These are phyloP conservation scores for Plasmodium knowlesi DNA, from an alignment of 169 alveolate genomes.

Conservation along the genomic window DNA sequence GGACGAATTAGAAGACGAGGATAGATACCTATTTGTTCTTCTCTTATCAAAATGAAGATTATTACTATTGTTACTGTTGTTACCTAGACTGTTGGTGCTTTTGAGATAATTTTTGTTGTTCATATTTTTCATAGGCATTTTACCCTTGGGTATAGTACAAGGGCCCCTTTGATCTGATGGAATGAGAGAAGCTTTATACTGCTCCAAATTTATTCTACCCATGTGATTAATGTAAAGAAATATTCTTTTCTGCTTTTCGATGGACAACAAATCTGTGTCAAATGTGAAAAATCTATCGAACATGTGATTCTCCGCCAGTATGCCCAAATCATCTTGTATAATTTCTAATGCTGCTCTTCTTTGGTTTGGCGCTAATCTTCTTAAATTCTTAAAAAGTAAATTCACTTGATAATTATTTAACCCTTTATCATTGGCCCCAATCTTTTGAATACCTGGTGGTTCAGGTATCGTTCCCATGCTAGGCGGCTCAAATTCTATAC, in stretches of 20 bases:
- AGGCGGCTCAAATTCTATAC: constrained; percentile 79
- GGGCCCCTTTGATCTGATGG: constrained; percentile 23
- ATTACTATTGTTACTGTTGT: constrained; percentile 17
- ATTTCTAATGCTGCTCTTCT: constrained; percentile 90
- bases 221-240: constrained; percentile 86
- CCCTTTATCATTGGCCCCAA: constrained; percentile 85
- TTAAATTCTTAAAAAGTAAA: constrained; percentile 81
- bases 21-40: constrained; percentile 38
- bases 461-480: constrained; percentile 85
- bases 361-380: constrained; percentile 87
- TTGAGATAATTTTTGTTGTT: constrained; percentile 7
- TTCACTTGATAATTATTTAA: constrained; percentile 84
- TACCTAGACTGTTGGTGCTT: neutral
- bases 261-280: constrained; percentile 87
- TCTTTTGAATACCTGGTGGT: constrained; percentile 86
- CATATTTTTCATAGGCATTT: constrained; percentile 17
- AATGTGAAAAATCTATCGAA: constrained; percentile 82
- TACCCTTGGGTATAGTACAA: constrained; percentile 23
- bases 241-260: constrained; percentile 87
- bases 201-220: constrained; percentile 87
- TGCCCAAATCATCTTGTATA: constrained; percentile 90
- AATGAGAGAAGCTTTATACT: constrained; percentile 61
- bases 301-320: constrained; percentile 87
- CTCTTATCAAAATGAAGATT: constrained; percentile 50
- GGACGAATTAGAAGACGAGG: constrained; percentile 67